These are phyloP conservation scores for Schizopora paradoxa DNA, from an alignment of 1,284 basidiomycete genomes.

Conservation along the genomic window DNA sequence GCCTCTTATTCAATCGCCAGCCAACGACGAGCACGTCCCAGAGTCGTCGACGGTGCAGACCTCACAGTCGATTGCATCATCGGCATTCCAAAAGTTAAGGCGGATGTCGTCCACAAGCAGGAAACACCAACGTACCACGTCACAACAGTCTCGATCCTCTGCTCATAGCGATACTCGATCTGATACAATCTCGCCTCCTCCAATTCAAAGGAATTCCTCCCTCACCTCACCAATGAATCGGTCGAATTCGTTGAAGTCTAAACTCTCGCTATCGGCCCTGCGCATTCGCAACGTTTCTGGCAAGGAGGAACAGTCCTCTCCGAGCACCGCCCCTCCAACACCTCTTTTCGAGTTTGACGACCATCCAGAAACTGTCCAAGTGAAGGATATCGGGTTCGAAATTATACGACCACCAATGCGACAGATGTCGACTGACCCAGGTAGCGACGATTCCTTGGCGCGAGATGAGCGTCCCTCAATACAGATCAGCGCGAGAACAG, in stretches of 20 bases:
- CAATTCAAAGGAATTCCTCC: conserved; percentile 2
- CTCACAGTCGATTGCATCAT: neutral
- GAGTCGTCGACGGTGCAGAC: neutral
- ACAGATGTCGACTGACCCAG: conserved; percentile 37
- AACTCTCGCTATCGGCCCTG: conserved; percentile 54
- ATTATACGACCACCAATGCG: conserved; percentile 56
- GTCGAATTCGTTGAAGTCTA: conserved; percentile 43
- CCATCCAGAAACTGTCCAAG: conserved; percentile 52
- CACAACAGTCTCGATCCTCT: conserved; percentile 17
- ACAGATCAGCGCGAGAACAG: conserved; percentile 28
- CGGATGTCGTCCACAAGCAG: conserved; percentile 20
- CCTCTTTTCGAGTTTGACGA: conserved; percentile 24
- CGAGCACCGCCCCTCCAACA: conserved; percentile 20
- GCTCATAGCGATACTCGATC: conserved; percentile 23
- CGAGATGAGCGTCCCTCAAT: conserved; percentile 25
- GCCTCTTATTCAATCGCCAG: too few relatives aligned
- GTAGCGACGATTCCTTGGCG: conserved; percentile 45
- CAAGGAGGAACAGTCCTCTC: conserved; percentile 29
- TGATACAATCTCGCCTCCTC: conserved; percentile 19
- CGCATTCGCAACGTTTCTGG: conserved; percentile 29
- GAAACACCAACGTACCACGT: conserved; percentile 11
- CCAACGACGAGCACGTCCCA: neutral
- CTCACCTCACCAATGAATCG: conserved; percentile 19
- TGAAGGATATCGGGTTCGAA: conserved; percentile 77
- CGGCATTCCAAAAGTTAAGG: conserved; percentile 18